A percentile compares a stretch with the other conserved stretches of the same genome.
Conservation (phyloP, 441 rosid genomes). For the Erysimum pusillum region DNA sequence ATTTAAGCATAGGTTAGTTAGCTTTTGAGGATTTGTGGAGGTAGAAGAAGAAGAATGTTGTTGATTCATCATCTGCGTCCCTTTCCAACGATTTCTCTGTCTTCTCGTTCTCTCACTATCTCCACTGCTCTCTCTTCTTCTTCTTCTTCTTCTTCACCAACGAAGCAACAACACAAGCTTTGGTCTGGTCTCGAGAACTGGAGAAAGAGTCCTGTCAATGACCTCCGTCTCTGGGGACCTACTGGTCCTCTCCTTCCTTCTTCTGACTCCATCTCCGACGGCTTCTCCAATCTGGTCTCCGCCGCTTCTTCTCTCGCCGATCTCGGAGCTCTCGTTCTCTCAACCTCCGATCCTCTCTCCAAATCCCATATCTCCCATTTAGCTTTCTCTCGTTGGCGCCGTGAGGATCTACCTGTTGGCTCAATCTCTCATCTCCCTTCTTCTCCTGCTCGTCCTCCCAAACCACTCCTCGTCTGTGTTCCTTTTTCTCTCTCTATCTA, state of each 20-base stretch:
- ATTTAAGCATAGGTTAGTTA: no score
- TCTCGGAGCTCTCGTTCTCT: constrained; percentile 82
- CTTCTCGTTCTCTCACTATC: constrained; percentile 25
- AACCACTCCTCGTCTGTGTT: constrained; percentile 59
- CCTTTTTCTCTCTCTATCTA: not conserved
- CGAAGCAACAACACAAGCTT: constrained; percentile 48
- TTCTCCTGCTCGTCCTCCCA: constrained; percentile 75
- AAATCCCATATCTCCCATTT: constrained; percentile 79
- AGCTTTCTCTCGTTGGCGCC: constrained; percentile 78
- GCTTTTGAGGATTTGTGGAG: no score
- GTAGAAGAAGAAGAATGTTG: constrained; percentile 4
- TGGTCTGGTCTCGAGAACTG: constrained; percentile 81
- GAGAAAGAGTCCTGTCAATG: constrained; percentile 70
- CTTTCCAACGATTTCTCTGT: constrained; percentile 4
- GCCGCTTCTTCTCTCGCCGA: constrained; percentile 78
- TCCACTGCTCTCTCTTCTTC: constrained; percentile 18
- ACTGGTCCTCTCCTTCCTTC: constrained; percentile 57
- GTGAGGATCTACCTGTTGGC: constrained; percentile 68
- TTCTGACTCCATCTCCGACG: constrained; percentile 12
- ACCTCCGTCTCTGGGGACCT: constrained; percentile 73
- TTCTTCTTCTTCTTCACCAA: constrained; percentile 43
- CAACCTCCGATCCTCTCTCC: constrained; percentile 65
- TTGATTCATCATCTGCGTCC: constrained; percentile 33
- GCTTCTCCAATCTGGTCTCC: constrained; percentile 9
- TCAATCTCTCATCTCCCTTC: constrained; percentile 61